These are phyloP conservation scores for Fraxinus floribunda DNA, from an alignment of 305 asterid species.

Conservation along the genomic window DNA sequence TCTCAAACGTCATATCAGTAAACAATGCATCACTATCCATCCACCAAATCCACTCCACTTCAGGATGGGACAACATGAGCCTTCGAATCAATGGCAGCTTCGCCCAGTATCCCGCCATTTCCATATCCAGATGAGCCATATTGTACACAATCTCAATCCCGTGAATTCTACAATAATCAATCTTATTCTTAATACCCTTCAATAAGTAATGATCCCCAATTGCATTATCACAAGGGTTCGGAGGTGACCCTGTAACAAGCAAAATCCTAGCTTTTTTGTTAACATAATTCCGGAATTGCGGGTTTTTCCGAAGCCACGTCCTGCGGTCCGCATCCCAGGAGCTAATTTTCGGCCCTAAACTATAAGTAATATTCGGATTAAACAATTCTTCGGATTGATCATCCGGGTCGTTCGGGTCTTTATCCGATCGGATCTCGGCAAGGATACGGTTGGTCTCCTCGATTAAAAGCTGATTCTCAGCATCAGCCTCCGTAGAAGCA, in stretches of 20 bases:
- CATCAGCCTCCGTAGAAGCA: conserved; percentile 60
- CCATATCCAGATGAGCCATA: conserved; percentile 86
- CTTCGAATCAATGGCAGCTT: conserved; percentile 81
- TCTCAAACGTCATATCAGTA: conserved; percentile 80
- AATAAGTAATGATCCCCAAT: conserved; percentile 93
- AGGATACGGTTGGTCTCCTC: conserved; percentile 83
- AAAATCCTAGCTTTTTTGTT: conserved; percentile 69
- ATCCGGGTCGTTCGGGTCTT: conserved; percentile 54
- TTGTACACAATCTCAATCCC: conserved; percentile 88
- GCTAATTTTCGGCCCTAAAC: conserved; percentile 63
- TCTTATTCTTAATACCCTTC: conserved; percentile 72
- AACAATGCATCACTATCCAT: conserved; percentile 96
- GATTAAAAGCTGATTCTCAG: conserved; percentile 51
- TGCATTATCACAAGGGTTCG: conserved; percentile 79
- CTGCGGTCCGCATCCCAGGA: conserved; percentile 79
- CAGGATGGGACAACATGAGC: conserved; percentile 91
- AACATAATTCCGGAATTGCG: conserved; percentile 53
- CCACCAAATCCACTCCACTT: conserved; percentile 99
- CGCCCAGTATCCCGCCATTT: conserved; percentile 86
- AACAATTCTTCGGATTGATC: conserved; percentile 37
- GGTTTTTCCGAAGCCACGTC: conserved; percentile 69
- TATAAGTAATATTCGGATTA: conserved; percentile 45
- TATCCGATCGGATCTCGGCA: conserved; percentile 78
- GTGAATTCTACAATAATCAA: conserved; percentile 90
- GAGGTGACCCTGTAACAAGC: conserved; percentile 87